Conservation (phyloP, 1,284 basidiomycete genomes). For the Cryptococcus deneoformans region DNA sequence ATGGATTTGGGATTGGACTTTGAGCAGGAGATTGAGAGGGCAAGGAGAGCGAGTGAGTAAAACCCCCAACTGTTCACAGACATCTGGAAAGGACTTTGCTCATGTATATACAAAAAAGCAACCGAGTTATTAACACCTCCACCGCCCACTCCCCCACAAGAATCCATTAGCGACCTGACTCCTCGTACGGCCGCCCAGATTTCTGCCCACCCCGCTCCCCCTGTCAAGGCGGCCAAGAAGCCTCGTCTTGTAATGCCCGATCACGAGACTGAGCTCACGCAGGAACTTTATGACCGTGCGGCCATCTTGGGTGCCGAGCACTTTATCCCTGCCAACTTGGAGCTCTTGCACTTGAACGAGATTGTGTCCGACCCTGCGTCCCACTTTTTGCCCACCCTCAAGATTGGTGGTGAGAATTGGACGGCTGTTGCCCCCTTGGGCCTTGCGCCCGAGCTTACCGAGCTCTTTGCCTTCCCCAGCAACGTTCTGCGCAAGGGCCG, state of each 20-base stretch:
- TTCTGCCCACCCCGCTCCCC: conserved; percentile 57
- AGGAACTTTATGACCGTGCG: conserved; percentile 60
- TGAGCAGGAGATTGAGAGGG: conserved; percentile 50
- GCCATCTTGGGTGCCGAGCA: conserved; percentile 73
- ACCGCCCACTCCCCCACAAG: conserved; percentile 28
- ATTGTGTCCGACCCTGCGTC: conserved; percentile 80
- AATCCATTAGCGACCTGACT: conserved; percentile 50
- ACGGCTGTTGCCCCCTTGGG: conserved; percentile 70
- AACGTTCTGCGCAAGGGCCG: conserved; percentile 52
- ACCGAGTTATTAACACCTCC: conserved; percentile 44
- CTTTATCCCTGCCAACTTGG: conserved; percentile 76
- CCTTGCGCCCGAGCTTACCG: conserved; percentile 67
- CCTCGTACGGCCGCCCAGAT: conserved; percentile 55
- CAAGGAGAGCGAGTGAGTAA: conserved; percentile 32
- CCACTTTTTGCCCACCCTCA: conserved; percentile 71
- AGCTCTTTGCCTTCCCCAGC: conserved; percentile 79
- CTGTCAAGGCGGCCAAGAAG: conserved; percentile 61
- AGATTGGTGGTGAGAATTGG: conserved; percentile 56
- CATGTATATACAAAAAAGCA: too few species aligned
- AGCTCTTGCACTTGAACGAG: conserved; percentile 75
- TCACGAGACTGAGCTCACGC: conserved; percentile 75
- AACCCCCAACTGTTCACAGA: too few species aligned
- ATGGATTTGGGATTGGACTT: conserved; percentile 49
- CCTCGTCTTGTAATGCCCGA: conserved; percentile 56
- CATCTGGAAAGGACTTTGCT: too few species aligned